A percentile compares a stretch with the other conserved stretches of the same genome.
Evolutionary conservation across 305 asterid genomes (phyloP).

Genomic region (Fraxinus dipetala): DNA sequence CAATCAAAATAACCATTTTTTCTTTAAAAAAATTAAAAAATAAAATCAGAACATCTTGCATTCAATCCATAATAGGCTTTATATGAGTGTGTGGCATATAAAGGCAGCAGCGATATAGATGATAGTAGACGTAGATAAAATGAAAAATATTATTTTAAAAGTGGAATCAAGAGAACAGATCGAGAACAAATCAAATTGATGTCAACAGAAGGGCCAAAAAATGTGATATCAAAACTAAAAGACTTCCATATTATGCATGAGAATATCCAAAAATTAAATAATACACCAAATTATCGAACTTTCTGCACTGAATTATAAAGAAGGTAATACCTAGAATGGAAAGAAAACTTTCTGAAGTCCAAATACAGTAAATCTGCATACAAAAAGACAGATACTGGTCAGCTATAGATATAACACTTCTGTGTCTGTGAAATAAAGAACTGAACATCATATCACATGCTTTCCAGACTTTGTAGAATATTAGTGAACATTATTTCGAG

Average conservation of each 20-base stretch:
- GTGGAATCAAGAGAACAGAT: background rate
- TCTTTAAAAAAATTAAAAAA: background rate
- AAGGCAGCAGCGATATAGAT: background rate
- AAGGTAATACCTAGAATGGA: conserved; percentile 9
- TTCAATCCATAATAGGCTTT: background rate
- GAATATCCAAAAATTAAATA: background rate
- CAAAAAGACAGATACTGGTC: conserved; percentile 12
- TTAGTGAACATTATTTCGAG: background rate
- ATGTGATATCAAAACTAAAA: conserved; percentile 24
- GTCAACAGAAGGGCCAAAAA: conserved; percentile 24
- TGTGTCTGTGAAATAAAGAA: background rate
- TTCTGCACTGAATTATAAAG: conserved; percentile 33
- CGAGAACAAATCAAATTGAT: conserved; percentile 21
- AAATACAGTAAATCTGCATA: conserved; percentile 50
- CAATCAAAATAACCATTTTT: background rate
- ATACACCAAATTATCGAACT: conserved; percentile 29
- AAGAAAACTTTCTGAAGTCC: conserved; percentile 37
- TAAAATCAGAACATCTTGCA: background rate
- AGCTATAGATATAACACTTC: conserved; percentile 16
- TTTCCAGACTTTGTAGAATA: background rate
- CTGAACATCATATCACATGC: background rate
- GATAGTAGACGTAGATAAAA: background rate
- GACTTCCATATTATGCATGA: conserved; percentile 27
- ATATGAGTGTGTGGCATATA: background rate
- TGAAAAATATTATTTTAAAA: background rate